Evolutionary conservation across 2,329 filamentous ascomycete genomes (phyloP), one percentile per base, ranked within the genome.

Genomic region (Ascochyta pisi): DNA sequence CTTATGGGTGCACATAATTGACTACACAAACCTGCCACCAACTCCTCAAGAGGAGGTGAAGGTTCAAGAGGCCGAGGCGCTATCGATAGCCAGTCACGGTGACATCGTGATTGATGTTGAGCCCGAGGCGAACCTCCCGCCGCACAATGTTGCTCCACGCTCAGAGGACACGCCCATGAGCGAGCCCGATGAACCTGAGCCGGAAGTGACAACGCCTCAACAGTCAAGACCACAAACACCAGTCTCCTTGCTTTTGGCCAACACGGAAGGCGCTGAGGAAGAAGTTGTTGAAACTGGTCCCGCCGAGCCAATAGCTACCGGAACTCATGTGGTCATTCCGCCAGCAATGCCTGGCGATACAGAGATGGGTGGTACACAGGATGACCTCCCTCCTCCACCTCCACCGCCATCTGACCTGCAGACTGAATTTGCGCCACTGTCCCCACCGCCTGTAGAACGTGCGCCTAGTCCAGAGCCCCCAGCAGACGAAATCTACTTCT

Each of bases 101-200:
- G n/a, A 34, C 27, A 42, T 35, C 12, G 15, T 40, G 24, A 27
- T 22, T 26, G 40, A 43, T 23, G 33, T 22, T 29, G 55, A 41
- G 22, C 23, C 47, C 37, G 57, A 61, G 13, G 10, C 22, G 16
- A 35, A 50, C 16, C 23, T 27, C 9, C 23, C 53, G 10, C 60
- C 54, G 24, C 40, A 56, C 22, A 60, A 57, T 26, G 24, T 54
- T 33, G 54, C 48, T 33, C 26, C 60, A n/a, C 58, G 43, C 2
- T 57, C 57, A 16, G 71, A 73, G 50, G 75, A 77, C 42, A 76
- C 74, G 16, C 70, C 70, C 10, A 77, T 77, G 75, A 76, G 71
- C 38, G 75, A 76, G 44, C 66, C 68, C 13, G 75, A 74, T 43
- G 74, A 73, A 34, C 57, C 64, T 41, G 74, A 72, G 38, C 55